Evolutionary conservation across 257 asterid genomes (phyloP), one percentile per base, ranked within the genome.

Genomic region (Solanum rostratum): DNA sequence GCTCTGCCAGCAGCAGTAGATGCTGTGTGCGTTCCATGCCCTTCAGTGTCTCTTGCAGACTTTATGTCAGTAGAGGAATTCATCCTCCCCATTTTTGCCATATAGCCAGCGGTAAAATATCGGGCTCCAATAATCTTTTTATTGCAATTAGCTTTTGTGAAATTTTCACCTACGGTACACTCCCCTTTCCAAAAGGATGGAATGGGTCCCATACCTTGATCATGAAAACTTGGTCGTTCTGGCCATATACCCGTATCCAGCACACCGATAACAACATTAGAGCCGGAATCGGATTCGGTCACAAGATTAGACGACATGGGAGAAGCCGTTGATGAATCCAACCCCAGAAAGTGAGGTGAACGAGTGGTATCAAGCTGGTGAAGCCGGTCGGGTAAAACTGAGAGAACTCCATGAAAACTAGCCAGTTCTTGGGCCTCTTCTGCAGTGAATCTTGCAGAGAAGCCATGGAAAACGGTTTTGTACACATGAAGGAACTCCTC

Each of bases 1-100:
- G 93, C 89, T 83, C 99, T 87, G 0, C 99, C 98, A 14, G 98
- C 98, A 6, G 95, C 97, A 12, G 97, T 95, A 3, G 99, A 94
- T 0, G 99, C 97, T 2, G 99, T 95, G 88, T 95, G 99, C 1
- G 97, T 95, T 19, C 99, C 99, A 13, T 95, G 99, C 11, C 98
- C 99, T 5, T 92, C 92, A 1, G 90, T 37, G 53, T 95, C 98
- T 53, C 98, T 87, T 0, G 99, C 88, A 0, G 99, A 95, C 66
- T 81, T 88, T 3, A 89, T 41, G 0, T 93, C 97, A 3, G 82
- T 84, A 39, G 89, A 83, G 10, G 71, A 15, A 53, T 89, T 90
- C 7, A 85, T 80, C 10, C 2, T 53, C 0, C 95, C 93, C 46
- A 19, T 71, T 3, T 85, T 86, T 2, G 95, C 95, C 49, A 89